These are phyloP conservation scores for Backusella sp. DNA, from an alignment of 192 early-diverging fungal genomes.

Conservation along the genomic window DNA sequence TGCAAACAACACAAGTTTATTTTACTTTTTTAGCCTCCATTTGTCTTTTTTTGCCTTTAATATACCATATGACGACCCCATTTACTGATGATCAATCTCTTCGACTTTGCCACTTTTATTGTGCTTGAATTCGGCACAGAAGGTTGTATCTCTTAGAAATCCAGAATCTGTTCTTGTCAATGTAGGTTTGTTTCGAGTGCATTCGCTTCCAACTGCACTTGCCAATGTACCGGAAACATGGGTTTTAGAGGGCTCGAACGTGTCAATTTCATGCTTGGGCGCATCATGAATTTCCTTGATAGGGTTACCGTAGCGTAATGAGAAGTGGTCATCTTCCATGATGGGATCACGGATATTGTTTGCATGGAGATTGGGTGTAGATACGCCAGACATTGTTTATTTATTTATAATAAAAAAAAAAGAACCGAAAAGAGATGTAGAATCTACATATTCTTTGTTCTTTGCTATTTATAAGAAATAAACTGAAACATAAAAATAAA, in stretches of 20 bases:
- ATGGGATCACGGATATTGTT: constrained; percentile 20
- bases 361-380: not conserved
- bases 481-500: constrained; percentile 1
- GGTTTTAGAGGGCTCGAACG: constrained; percentile 17
- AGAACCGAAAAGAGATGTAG: not conserved
- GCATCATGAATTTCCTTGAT: constrained; percentile 22
- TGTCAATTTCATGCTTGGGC: not conserved
- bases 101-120: constrained; percentile 4
- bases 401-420: not conserved
- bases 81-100: constrained; percentile 20
- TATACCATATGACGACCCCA: not conserved
- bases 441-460: not conserved
- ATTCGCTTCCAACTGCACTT: not conserved
- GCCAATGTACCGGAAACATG: not conserved
- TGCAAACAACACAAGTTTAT: not conserved
- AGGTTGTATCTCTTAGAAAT: constrained; percentile 2
- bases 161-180: not conserved
- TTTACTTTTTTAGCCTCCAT: constrained; percentile 4
- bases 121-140: constrained; percentile 18
- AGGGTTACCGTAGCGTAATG: constrained; percentile 23
- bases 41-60: not conserved
- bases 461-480: not conserved
- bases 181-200: not conserved
- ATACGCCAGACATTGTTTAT: not conserved
- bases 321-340: constrained; percentile 24